Percentiles rank a stretch among this genome's conserved stretches.
Evolutionary conservation across 2,329 filamentous ascomycete species (phyloP).

Genomic region (Claviceps digitariae): DNA sequence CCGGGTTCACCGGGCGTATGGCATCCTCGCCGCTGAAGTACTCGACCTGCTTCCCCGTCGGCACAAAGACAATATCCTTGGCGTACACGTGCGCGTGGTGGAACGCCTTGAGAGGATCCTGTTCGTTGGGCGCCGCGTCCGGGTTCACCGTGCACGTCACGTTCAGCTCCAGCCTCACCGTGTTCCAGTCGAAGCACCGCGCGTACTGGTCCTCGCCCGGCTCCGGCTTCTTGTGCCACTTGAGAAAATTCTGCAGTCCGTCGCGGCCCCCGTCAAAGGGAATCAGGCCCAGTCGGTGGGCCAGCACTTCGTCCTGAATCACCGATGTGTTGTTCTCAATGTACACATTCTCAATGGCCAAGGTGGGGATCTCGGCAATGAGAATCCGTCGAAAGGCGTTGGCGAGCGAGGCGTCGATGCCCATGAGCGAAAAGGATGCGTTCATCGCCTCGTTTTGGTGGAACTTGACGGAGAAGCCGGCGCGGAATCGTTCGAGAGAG

Average conservation of each 20-base stretch:
- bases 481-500: constrained; percentile 58
- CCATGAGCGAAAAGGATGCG: constrained; percentile 79
- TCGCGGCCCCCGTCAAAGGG: constrained; percentile 70
- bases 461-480: constrained; percentile 62
- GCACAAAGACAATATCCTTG: constrained; percentile 60
- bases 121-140: constrained; percentile 57
- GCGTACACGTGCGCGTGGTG: constrained; percentile 75
- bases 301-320: constrained; percentile 93
- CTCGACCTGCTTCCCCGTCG: constrained; percentile 57
- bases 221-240: constrained; percentile 62
- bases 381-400: constrained; percentile 97
- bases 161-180: constrained; percentile 63
- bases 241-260: constrained; percentile 64
- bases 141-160: constrained; percentile 70
- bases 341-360: constrained; percentile 89
- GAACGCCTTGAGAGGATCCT: constrained; percentile 74
- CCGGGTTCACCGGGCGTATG: constrained; percentile 74
- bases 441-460: constrained; percentile 70
- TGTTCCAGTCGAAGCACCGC: constrained; percentile 68
- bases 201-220: constrained; percentile 48
- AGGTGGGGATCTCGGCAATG: constrained; percentile 82
- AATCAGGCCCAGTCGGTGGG: constrained; percentile 78
- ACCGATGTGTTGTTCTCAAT: constrained; percentile 95
- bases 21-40: constrained; percentile 55
- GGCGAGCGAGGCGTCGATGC: constrained; percentile 81